Evolutionary conservation across 2,329 filamentous ascomycete genomes (phyloP).

Genomic region (Paecilomyces fulvus): DNA sequence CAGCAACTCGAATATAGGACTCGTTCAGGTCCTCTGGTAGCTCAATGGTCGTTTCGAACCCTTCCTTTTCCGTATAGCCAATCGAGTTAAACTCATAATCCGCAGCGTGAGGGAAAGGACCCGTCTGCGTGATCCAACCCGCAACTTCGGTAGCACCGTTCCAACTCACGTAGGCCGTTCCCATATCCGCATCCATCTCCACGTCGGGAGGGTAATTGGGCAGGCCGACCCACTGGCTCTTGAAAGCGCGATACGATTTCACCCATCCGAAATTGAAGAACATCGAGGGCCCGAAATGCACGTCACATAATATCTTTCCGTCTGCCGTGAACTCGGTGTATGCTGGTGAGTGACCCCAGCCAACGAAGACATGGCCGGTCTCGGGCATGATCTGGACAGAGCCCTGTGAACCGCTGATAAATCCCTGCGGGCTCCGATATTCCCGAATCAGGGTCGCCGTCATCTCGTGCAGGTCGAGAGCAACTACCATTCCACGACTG

Average conservation of each 20-base stretch:
- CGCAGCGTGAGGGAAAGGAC: slow-evolving; percentile 6
- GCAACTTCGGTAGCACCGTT: slow-evolving; percentile 38
- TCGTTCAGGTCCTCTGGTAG: slow-evolving; percentile 9
- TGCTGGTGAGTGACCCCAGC: slow-evolving; percentile 43
- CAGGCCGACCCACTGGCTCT: slow-evolving; percentile 45
- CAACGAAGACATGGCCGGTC: slow-evolving; percentile 40
- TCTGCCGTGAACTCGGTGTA: slow-evolving; percentile 43
- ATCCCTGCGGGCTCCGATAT: slow-evolving; percentile 31
- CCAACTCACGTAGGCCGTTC: slow-evolving; percentile 35
- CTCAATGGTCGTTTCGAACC: slow-evolving; percentile 23
- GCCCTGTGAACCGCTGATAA: slow-evolving; percentile 33
- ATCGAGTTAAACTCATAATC: slow-evolving; percentile 10
- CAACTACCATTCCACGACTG: slow-evolving; percentile 38
- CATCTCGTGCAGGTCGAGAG: slow-evolving; percentile 29
- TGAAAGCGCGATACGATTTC: slow-evolving; percentile 49
- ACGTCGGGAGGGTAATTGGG: slow-evolving; percentile 30
- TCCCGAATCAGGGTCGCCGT: slow-evolving; percentile 32
- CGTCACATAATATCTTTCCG: slow-evolving; percentile 47
- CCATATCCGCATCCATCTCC: slow-evolving; percentile 16
- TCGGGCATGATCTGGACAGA: slow-evolving; percentile 32
- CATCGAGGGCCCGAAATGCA: slow-evolving; percentile 35
- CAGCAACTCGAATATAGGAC: slow-evolving; percentile 1
- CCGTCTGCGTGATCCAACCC: slow-evolving; percentile 20
- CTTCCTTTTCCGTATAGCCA: slow-evolving; percentile 13
- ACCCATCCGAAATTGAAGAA: slow-evolving; percentile 27